Conservation (phyloP, 495 filamentous ascomycete genomes). For the Neurospora sublineolata region DNA sequence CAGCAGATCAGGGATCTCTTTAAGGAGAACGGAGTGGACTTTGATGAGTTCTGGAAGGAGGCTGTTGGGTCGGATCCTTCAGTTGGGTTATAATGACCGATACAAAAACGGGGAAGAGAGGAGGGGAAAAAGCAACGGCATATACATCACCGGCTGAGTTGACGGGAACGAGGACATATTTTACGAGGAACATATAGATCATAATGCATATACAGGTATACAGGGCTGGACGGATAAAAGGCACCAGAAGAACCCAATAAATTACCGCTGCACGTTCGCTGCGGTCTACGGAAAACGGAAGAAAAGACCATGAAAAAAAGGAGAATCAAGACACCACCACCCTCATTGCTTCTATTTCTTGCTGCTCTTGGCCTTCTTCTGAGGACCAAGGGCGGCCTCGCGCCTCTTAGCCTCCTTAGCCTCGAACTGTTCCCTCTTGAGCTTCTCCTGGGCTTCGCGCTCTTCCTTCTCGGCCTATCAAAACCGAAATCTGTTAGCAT, state of each 20-base stretch:
- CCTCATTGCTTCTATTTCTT: conserved; percentile 20
- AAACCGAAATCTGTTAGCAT: background rate
- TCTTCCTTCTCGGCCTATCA: conserved; percentile 60
- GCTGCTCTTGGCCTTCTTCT: conserved; percentile 18
- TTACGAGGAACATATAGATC: conserved; percentile 6
- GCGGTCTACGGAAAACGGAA: conserved; percentile 4
- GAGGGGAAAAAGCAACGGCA: background rate
- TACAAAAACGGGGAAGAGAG: background rate
- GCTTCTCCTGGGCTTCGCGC: conserved; percentile 48
- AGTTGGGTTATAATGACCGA: conserved; percentile 9
- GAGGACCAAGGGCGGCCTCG: conserved; percentile 33
- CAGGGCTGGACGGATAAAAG: background rate
- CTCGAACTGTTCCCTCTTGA: conserved; percentile 37
- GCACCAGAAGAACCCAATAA: background rate
- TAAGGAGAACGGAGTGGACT: conserved; percentile 56
- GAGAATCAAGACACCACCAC: background rate
- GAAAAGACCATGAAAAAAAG: background rate
- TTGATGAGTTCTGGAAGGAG: conserved; percentile 62
- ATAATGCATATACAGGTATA: background rate
- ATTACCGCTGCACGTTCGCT: background rate
- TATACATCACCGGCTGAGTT: background rate
- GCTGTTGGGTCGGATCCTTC: conserved; percentile 52
- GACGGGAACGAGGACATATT: background rate
- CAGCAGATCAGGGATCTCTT: conserved; percentile 55
- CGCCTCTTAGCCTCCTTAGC: conserved; percentile 58